Percentiles rank a stretch among this genome's conserved stretches.
Conservation (phyloP, 23 red algal genomes). For the Gracilariopsis chorda region DNA sequence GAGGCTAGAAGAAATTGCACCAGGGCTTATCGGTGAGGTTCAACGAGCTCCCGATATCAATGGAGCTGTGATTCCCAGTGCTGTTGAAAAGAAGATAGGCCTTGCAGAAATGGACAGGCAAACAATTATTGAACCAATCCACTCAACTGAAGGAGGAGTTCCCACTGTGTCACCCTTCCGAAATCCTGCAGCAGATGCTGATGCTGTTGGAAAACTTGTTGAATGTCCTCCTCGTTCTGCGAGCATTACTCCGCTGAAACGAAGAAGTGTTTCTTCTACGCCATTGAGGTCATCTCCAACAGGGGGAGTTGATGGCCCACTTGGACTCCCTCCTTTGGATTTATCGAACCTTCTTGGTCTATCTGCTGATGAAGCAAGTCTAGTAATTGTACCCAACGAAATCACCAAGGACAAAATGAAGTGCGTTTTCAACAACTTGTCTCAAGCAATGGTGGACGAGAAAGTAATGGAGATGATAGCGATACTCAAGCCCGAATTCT, state of each 20-base stretch:
- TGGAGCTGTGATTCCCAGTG: constrained; percentile 15
- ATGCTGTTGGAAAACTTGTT: background rate
- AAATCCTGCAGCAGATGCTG: constrained; percentile 30
- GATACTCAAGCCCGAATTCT: constrained; percentile 43
- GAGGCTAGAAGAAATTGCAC: constrained; percentile 59
- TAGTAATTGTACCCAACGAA: constrained; percentile 60
- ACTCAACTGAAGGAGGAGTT: background rate
- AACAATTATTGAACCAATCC: constrained; percentile 8
- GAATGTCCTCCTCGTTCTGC: constrained; percentile 19
- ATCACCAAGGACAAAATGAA: constrained; percentile 86
- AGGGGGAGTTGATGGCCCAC: background rate
- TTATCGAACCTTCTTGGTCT: constrained; percentile 40
- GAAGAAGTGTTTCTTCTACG: background rate
- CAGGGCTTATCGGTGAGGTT: constrained; percentile 46
- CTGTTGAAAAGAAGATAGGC: constrained; percentile 21
- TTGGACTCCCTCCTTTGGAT: constrained; percentile 40
- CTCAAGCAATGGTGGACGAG: constrained; percentile 65
- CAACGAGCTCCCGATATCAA: constrained; percentile 14
- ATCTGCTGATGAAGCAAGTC: constrained; percentile 32
- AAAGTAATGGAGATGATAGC: constrained; percentile 82
- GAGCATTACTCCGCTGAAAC: constrained; percentile 17
- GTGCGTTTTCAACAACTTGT: constrained; percentile 98
- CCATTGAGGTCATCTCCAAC: constrained; percentile 17
- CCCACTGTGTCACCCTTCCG: constrained; percentile 2
- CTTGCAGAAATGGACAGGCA: constrained; percentile 10